Evolutionary conservation across 257 asterid species (phyloP).

Genomic region (Penstemon newberryi): DNA sequence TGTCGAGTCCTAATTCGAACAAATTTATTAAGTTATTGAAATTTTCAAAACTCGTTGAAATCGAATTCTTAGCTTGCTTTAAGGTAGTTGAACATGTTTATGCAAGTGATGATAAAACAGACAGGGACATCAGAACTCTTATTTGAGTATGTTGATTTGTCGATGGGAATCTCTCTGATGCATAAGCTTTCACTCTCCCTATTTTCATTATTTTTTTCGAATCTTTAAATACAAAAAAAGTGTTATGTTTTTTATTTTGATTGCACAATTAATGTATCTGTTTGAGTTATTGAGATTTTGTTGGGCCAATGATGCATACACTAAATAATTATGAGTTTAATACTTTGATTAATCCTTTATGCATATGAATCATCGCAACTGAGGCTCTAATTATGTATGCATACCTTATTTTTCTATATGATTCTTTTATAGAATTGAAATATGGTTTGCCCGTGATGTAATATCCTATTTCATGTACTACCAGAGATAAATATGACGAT

Average conservation of each 20-base stretch:
- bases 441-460: slow-evolving; percentile 55
- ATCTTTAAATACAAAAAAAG: background rate
- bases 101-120: slow-evolving; percentile 50
- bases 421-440: background rate
- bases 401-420: no score
- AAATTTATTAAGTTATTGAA: no score
- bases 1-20: no score
- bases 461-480: slow-evolving; percentile 26
- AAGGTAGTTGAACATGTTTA: background rate
- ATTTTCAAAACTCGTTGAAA: no score
- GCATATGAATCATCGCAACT: slow-evolving; percentile 38
- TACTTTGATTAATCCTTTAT: slow-evolving; percentile 15
- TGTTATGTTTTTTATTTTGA: background rate
- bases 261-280: background rate
- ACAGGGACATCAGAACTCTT: slow-evolving; percentile 60
- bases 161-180: slow-evolving; percentile 64
- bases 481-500: slow-evolving; percentile 50
- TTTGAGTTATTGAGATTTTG: no score
- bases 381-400: slow-evolving; percentile 17
- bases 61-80: no score
- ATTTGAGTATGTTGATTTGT: slow-evolving; percentile 42
- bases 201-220: background rate
- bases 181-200: background rate
- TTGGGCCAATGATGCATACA: slow-evolving; percentile 29
- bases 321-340: slow-evolving; percentile 19